phyloP scores from a whole-genome alignment of 768 basidiomycete species.

The Daedaleopsis sinensis region DNA sequence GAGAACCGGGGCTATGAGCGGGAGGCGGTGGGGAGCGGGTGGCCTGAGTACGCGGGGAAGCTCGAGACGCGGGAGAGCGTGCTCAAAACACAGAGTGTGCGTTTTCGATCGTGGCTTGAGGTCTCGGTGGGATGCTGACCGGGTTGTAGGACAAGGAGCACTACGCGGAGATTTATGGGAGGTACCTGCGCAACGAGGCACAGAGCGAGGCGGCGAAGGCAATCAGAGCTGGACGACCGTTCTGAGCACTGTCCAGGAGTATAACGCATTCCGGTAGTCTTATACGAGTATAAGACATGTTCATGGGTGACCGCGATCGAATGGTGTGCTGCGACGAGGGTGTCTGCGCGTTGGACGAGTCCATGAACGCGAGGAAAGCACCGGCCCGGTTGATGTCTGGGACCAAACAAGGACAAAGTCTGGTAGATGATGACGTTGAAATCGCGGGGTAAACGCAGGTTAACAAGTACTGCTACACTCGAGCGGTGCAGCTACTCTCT shows the following conservation, averaged over 20 bases:
- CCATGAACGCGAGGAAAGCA: no score
- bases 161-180: constrained; percentile 50
- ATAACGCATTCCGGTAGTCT: not conserved
- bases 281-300: not conserved
- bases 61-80: constrained; percentile 50
- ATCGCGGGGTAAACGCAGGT: no score
- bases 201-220: constrained; percentile 35
- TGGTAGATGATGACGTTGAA: no score
- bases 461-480: no score
- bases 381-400: no score
- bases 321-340: not conserved
- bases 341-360: no score
- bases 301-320: not conserved
- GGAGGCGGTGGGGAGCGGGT: constrained; percentile 44
- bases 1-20: constrained; percentile 53
- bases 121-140: not conserved
- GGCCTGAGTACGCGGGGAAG: constrained; percentile 47
- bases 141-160: constrained; percentile 41
- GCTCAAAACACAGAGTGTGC: constrained; percentile 41
- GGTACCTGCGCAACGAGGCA: constrained; percentile 57
- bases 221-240: constrained; percentile 25
- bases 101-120: constrained; percentile 7
- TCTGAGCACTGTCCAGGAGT: not conserved
- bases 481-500: no score
- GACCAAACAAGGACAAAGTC: no score